These are phyloP conservation scores for Serendipita sp. DNA, from an alignment of 768 basidiomycete genomes.

Conservation along the genomic window DNA sequence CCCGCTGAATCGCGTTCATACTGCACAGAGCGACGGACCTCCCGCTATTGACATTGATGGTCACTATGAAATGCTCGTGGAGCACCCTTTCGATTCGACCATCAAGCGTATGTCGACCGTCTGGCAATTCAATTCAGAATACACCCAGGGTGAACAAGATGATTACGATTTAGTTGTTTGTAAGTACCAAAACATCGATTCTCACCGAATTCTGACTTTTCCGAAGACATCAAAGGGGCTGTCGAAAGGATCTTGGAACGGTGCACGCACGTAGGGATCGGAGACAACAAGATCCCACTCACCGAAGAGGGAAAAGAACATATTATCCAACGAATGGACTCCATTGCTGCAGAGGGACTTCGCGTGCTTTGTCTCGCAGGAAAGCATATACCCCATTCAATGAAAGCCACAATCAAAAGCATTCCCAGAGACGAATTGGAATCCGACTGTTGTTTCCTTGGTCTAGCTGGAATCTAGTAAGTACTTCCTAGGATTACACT, in stretches of 20 bases:
- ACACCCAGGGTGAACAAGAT: not conserved
- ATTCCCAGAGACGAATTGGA: constrained; percentile 30
- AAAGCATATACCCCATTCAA: constrained; percentile 19
- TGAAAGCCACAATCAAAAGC: constrained; percentile 17
- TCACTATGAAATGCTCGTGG: constrained; percentile 3
- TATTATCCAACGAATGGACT: constrained; percentile 17
- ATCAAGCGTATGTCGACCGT: constrained; percentile 30
- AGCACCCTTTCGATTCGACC: constrained; percentile 31
- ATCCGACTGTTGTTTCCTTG: constrained; percentile 32
- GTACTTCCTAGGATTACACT: not conserved
- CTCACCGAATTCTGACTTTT: not conserved
- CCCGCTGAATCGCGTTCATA: not conserved
- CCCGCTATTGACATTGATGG: not conserved
- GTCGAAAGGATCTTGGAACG: constrained; percentile 36
- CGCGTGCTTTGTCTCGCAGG: constrained; percentile 22
- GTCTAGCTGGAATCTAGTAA: constrained; percentile 34
- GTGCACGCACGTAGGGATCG: constrained; percentile 20
- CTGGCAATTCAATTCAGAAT: not conserved
- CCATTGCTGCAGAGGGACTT: constrained; percentile 24
- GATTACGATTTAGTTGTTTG: constrained; percentile 1
- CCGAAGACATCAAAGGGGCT: constrained; percentile 20
- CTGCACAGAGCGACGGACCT: not conserved
- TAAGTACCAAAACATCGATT: not conserved
- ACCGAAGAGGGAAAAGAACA: constrained; percentile 15
- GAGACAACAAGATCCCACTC: constrained; percentile 13